These are phyloP conservation scores for Myxozyma geophila DNA, from an alignment of 805 yeast genomes.

Conservation along the genomic window DNA sequence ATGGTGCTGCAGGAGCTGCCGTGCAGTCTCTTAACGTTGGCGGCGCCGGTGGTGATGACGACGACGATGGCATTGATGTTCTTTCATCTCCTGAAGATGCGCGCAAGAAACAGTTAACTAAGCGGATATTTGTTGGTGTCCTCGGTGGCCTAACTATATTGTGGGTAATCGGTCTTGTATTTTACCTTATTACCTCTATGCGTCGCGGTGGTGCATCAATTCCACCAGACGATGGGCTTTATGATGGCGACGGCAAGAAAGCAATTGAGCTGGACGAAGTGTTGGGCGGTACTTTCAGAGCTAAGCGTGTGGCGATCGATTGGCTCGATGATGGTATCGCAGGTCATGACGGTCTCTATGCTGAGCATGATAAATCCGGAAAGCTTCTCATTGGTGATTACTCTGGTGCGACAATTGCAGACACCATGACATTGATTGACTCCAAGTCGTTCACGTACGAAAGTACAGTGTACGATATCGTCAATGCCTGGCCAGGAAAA, in stretches of 20 bases:
- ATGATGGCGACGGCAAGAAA: conserved; percentile 4
- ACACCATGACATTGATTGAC: conserved; percentile 23
- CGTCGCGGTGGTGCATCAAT: conserved; percentile 5
- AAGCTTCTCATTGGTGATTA: conserved; percentile 32
- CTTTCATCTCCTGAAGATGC: not conserved
- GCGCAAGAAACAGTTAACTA: conserved; percentile 15
- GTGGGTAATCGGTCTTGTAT: conserved; percentile 30
- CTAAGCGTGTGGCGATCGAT: conserved; percentile 17
- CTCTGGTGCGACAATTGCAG: conserved; percentile 26
- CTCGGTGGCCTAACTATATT: conserved; percentile 19
- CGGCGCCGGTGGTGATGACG: conserved; percentile 9
- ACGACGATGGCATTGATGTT: not conserved
- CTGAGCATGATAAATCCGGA: conserved; percentile 28
- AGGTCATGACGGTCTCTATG: conserved; percentile 35
- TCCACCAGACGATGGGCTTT: not conserved
- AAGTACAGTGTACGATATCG: conserved; percentile 15
- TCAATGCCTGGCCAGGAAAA: conserved; percentile 28
- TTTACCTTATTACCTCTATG: conserved; percentile 24
- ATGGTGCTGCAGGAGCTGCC: conserved; percentile 20
- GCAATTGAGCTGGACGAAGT: conserved; percentile 20
- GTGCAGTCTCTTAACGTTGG: conserved; percentile 11
- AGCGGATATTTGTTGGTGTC: conserved; percentile 27
- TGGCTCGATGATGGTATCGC: conserved; percentile 36
- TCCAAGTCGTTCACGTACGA: conserved; percentile 19
- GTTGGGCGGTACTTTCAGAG: conserved; percentile 29